Percentiles rank a stretch among this genome's conserved stretches.
Evolutionary conservation across 257 asterid genomes (phyloP).

Genomic region (Forsythia viridissima): DNA sequence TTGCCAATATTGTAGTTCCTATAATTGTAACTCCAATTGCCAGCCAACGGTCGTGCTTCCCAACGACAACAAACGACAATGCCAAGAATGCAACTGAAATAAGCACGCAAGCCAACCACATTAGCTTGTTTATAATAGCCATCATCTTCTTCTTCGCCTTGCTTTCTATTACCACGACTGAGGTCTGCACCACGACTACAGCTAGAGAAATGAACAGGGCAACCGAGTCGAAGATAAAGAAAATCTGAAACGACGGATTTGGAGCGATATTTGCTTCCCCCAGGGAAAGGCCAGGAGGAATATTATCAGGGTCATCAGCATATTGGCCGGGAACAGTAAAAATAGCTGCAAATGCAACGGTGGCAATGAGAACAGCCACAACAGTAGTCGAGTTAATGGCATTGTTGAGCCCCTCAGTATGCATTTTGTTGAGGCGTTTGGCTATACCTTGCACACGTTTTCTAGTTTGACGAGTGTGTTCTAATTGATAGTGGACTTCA

Average conservation of each 20-base stretch:
- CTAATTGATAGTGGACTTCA: slow-evolving; percentile 50
- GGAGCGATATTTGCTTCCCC: slow-evolving; percentile 58
- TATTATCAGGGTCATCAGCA: slow-evolving; percentile 30
- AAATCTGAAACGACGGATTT: slow-evolving; percentile 34
- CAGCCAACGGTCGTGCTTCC: slow-evolving; percentile 40
- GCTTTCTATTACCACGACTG: slow-evolving; percentile 50
- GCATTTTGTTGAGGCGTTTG: slow-evolving; percentile 51
- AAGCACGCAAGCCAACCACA: slow-evolving; percentile 58
- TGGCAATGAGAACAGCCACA: slow-evolving; percentile 56
- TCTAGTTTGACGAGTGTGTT: slow-evolving; percentile 46
- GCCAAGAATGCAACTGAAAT: slow-evolving; percentile 51
- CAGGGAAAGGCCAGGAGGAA: slow-evolving; percentile 41
- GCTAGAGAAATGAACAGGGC: slow-evolving; percentile 55
- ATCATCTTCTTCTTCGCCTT: slow-evolving; percentile 60
- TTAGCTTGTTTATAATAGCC: slow-evolving; percentile 56
- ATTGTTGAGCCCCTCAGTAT: slow-evolving; percentile 52
- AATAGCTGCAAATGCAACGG: slow-evolving; percentile 55
- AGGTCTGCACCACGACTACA: slow-evolving; percentile 55
- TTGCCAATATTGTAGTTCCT: slow-evolving; percentile 48
- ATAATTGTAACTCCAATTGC: slow-evolving; percentile 51
- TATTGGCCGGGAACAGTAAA: slow-evolving; percentile 54
- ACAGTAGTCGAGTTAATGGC: slow-evolving; percentile 57
- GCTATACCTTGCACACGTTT: slow-evolving; percentile 49
- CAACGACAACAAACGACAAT: slow-evolving; percentile 45
- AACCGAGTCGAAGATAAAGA: slow-evolving; percentile 47